These are phyloP conservation scores for Senecio squalidus DNA, from an alignment of 140 eudicot species.

Conservation along the genomic window DNA sequence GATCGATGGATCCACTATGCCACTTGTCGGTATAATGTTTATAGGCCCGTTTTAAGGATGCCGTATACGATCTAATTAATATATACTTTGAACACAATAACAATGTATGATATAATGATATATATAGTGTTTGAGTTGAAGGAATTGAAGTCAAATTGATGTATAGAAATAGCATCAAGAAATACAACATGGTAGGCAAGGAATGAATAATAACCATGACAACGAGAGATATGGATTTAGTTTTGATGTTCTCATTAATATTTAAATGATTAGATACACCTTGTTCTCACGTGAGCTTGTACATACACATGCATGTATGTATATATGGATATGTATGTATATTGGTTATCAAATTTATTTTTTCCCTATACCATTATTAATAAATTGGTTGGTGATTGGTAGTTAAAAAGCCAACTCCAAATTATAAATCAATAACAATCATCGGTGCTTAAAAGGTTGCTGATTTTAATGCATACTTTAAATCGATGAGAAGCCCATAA, in stretches of 20 bases:
- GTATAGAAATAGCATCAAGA: slow-evolving; percentile 10
- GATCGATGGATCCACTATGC: slow-evolving; percentile 41
- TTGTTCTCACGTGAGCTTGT: no score
- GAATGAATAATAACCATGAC: background rate
- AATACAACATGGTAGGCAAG: background rate
- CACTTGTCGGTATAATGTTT: slow-evolving; percentile 36
- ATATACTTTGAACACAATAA: background rate
- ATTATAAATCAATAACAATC: no score
- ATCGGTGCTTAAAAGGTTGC: no score
- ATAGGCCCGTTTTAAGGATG: background rate
- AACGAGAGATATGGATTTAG: background rate
- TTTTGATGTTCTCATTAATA: slow-evolving; percentile 2
- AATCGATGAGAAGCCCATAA: no score
- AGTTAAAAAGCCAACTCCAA: no score
- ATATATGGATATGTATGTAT: no score
- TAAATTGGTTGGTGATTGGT: no score
- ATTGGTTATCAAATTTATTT: no score
- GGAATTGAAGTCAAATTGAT: background rate
- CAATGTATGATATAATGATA: background rate
- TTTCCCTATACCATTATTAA: no score
- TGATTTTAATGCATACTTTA: no score
- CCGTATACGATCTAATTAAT: background rate
- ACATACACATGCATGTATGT: no score
- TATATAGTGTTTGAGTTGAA: background rate
- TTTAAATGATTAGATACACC: slow-evolving; percentile 2